Base-by-base conservation (phyloP, 768 basidiomycete species). In the Pholiota microspora region DNA sequence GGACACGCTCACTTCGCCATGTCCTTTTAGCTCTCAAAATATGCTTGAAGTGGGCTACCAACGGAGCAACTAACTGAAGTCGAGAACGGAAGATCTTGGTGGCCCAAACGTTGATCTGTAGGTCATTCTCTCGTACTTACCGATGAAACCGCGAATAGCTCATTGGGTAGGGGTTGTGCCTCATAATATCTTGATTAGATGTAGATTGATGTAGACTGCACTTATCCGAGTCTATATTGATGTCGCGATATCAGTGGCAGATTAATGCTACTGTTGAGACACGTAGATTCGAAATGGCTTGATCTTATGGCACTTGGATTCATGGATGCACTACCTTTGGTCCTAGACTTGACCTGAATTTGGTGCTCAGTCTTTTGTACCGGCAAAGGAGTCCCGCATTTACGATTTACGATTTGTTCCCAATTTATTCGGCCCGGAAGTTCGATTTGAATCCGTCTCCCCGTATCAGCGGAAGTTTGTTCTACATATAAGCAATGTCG, bases 1-100 rank as follows among this genome's bases (percentile, higher is more conserved):
- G 96, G 96, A 98, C 96, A 21, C 84, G 92, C 55, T 92, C 94
- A 3, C 74, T 98, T 63, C 81, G 93, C 28, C 94, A 97, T 63
- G 92, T 98, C 54, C 77, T 97, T 54, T 79, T 94, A 18, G 92
- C 91, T 16, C 77, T 95, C 35, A 94, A 94, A 73, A 88, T 93
- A 55, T 82, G 92, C 45, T 76, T 95, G 46, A 92, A 92, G 66
- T 92, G 89, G 89, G 82, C 86, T 4, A 92, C 90, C 0, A 91
- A 84, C 62, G 88, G 88, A 24, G 78, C 78, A 32, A 88, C 85
- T 61, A 84, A 84, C 7, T 89, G 76, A 40, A 28, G 45, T 28
- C 15, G 29, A 6, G 9, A 38, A 51, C 3, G 5, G 36, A 18
- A 27, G 46, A 23, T 47, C 28, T 23, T n/a, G n/a, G n/a, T n/a